A percentile compares a stretch with the other conserved stretches of the same genome.
Evolutionary conservation across 139 green algal genomes (phyloP).

Genomic region (Volvox reticuliferus): DNA sequence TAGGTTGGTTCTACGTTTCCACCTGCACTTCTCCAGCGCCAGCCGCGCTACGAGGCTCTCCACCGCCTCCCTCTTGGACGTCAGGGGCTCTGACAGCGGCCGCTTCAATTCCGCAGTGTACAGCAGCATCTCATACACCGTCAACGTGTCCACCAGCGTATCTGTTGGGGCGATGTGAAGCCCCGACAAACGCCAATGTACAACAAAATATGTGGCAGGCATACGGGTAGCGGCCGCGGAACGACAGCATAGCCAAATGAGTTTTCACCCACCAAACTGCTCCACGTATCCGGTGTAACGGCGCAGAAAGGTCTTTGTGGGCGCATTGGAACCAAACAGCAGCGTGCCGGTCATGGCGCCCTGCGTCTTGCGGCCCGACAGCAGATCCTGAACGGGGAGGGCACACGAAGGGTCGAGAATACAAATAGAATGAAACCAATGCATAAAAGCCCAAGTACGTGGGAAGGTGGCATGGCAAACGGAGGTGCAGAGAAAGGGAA

Average conservation of each 20-base stretch:
- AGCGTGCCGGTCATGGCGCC: constrained; percentile 68
- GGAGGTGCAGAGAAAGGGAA: too few relatives aligned
- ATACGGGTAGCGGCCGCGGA: too few relatives aligned
- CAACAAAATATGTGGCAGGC: too few relatives aligned
- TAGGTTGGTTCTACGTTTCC: neutral
- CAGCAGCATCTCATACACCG: constrained; percentile 81
- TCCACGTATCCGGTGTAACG: constrained; percentile 85
- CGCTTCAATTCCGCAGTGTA: constrained; percentile 90
- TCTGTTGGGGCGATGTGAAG: constrained; percentile 22
- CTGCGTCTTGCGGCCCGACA: constrained; percentile 76
- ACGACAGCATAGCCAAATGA: too few relatives aligned
- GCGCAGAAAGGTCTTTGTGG: constrained; percentile 72
- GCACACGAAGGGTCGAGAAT: neutral
- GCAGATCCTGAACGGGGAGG: constrained; percentile 48
- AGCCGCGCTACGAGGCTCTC: constrained; percentile 66
- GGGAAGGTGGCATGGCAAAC: too few relatives aligned
- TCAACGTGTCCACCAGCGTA: constrained; percentile 64
- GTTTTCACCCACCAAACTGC: constrained; percentile 71
- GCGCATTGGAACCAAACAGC: constrained; percentile 62
- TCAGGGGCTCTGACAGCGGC: constrained; percentile 53
- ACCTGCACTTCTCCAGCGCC: constrained; percentile 61
- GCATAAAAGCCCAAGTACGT: too few relatives aligned
- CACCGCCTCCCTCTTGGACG: constrained; percentile 72
- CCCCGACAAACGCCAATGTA: too few relatives aligned
- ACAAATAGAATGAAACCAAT: too few relatives aligned